Evolutionary conservation across 371 early-diverging fungal genomes (phyloP).

Genomic region (Rhizopus delemar): DNA sequence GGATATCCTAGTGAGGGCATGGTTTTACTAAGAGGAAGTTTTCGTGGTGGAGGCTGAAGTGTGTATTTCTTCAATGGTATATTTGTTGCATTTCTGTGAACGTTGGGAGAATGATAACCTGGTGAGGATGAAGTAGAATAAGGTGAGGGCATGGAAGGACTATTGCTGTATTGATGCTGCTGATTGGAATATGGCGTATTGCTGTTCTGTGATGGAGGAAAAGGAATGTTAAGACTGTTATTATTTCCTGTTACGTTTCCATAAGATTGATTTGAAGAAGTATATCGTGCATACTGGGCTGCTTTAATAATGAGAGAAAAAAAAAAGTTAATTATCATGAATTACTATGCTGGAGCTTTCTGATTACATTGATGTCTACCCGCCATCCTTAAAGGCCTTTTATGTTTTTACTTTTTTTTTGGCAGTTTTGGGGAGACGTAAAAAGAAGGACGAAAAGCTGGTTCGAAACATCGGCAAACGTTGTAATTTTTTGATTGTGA

Average conservation of each 20-base stretch:
- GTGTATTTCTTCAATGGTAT: conserved; percentile 51
- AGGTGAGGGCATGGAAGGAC: conserved; percentile 49
- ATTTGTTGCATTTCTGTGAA: conserved; percentile 16
- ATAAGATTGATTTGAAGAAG: conserved; percentile 35
- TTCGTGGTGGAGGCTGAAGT: conserved; percentile 50
- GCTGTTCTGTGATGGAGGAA: conserved; percentile 27
- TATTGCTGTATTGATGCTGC: conserved; percentile 24
- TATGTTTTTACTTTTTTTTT: not conserved
- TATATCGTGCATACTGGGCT: conserved; percentile 53
- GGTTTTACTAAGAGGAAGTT: conserved; percentile 47
- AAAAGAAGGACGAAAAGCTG: not conserved
- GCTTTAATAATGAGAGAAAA: not conserved
- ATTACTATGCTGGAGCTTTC: not conserved
- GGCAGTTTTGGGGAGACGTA: not conserved
- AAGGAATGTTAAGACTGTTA: conserved; percentile 44
- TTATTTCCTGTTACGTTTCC: conserved; percentile 23
- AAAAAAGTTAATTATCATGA: not conserved
- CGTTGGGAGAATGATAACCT: conserved; percentile 47
- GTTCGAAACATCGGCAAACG: not conserved
- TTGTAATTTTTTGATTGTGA: conserved; percentile 1
- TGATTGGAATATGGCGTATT: conserved; percentile 25
- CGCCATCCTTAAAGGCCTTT: conserved; percentile 18
- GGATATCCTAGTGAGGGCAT: conserved; percentile 61
- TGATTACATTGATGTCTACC: conserved; percentile 36
- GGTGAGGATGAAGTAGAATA: conserved; percentile 52